Evolutionary conservation across 257 asterid species (phyloP).

Genomic region (Solanum dulcamara): DNA sequence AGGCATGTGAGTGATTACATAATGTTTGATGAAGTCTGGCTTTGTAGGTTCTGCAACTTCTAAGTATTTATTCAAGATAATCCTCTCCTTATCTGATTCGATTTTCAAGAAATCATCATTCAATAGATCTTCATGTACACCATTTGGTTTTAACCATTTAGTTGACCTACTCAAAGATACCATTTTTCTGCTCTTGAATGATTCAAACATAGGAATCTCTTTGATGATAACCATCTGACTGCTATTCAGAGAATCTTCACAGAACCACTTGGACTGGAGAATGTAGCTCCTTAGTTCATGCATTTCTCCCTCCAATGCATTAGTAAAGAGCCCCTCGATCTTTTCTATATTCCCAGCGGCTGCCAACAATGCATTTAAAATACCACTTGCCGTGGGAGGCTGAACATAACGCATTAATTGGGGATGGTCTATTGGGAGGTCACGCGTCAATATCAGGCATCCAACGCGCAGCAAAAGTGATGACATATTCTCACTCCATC

Average conservation of each 20-base stretch:
- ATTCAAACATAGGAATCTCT: constrained; percentile 91
- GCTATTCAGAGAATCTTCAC: constrained; percentile 41
- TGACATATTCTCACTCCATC: constrained; percentile 93
- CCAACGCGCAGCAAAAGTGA: constrained; percentile 61
- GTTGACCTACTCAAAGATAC: constrained; percentile 54
- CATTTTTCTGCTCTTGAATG: constrained; percentile 70
- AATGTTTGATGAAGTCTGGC: constrained; percentile 58
- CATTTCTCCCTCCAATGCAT: constrained; percentile 67
- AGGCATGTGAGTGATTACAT: constrained; percentile 56
- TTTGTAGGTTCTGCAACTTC: constrained; percentile 61
- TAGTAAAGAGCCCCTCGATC: constrained; percentile 53
- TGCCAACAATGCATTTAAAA: constrained; percentile 62
- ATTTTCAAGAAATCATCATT: constrained; percentile 68
- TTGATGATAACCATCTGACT: constrained; percentile 50
- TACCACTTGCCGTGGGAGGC: constrained; percentile 67
- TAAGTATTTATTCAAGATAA: constrained; percentile 51
- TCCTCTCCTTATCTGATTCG: constrained; percentile 77
- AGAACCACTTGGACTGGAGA: constrained; percentile 93
- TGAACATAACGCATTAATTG: constrained; percentile 69
- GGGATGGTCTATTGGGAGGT: constrained; percentile 59
- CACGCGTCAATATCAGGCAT: constrained; percentile 69
- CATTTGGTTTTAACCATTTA: constrained; percentile 82
- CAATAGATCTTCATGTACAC: constrained; percentile 50
- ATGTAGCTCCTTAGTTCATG: constrained; percentile 82
- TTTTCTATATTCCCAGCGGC: constrained; percentile 39